Evolutionary conservation across 176 grass and related monocot species (phyloP), one percentile per base, ranked within the genome.

Genomic region (Tillandsia leiboldiana): DNA sequence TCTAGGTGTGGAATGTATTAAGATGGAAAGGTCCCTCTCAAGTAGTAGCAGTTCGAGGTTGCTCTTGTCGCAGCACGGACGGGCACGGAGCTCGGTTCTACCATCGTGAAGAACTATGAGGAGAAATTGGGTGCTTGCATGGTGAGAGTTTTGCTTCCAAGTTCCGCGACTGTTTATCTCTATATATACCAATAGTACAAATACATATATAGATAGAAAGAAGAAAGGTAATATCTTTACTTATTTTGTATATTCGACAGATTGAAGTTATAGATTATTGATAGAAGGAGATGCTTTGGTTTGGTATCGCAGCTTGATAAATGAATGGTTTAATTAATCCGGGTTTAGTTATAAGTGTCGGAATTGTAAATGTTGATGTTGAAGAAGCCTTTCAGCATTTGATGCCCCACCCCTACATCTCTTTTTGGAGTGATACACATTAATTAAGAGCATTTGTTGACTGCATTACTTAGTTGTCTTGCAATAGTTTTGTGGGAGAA

Each of bases 331-430:
- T 68, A 78, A 52, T 63, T 69, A 48, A 70, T 61, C 56, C 17
- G 51, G 67, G 50, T 27, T 65, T 50, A 62, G 24, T 52, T 63
- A 49, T 33, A 79, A 78, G 22, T 58, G 27, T 48, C 65, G 8
- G 6, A 79, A 79, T 61, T 79, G 77, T 79, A 71, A 72, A 72
- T 79, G 72, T 11, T 71, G 42, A 78, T 6, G 24, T 68, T 64
- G 48, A 28, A 63, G 29, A 13, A 78, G 54, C 17, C 51, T 52
- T 66, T 51, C 67, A 64, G 42, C 3, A 42, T 42, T 42, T 42
- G 33, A 42, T 42, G 0, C 33, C 33, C 3, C 33, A 7, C 33
- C 33, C 33, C 33, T 42, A 42, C 33, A 42, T 42, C 33, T 6
- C 33, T 42, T 42, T 42, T 42, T 42, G 33, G 33, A 42, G 33